A percentile compares a stretch with the other conserved stretches of the same genome.
phyloP scores from a whole-genome alignment of 1,284 basidiomycete genomes.

The Leccinum pallidistipes region DNA sequence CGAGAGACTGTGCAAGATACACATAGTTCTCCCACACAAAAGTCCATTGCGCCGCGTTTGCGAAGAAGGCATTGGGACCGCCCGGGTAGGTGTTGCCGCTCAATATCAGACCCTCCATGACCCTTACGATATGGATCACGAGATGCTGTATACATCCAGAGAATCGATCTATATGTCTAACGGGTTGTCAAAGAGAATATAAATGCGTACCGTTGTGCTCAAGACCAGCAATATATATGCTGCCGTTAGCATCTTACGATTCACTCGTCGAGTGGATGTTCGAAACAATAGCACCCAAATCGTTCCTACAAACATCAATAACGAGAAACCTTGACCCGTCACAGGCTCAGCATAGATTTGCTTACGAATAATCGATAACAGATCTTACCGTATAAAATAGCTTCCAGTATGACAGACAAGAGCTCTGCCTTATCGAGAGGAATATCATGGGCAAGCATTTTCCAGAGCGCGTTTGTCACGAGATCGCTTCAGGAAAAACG shows the following conservation, averaged over 20 bases:
- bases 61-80: background rate
- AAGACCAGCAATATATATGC: slow-evolving; percentile 18
- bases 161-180: background rate
- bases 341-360: background rate
- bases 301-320: slow-evolving; percentile 22
- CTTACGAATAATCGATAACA: background rate
- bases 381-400: slow-evolving; percentile 22
- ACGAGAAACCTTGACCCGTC: slow-evolving; percentile 14
- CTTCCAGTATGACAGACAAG: slow-evolving; percentile 20
- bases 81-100: background rate
- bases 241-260: slow-evolving; percentile 12
- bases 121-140: background rate
- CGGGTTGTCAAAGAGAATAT: background rate
- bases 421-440: slow-evolving; percentile 25
- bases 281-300: slow-evolving; percentile 14
- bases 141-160: background rate
- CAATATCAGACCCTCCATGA: slow-evolving; percentile 1
- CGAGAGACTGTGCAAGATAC: background rate
- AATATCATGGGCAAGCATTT: background rate
- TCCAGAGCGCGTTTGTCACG: background rate
- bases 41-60: slow-evolving; percentile 1
- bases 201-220: slow-evolving; percentile 17
- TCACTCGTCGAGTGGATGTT: slow-evolving; percentile 2
- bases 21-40: background rate
- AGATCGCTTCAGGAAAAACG: background rate